Base-by-base conservation (phyloP, 192 early-diverging fungal species). In the Gamsiella multidivaricata region DNA sequence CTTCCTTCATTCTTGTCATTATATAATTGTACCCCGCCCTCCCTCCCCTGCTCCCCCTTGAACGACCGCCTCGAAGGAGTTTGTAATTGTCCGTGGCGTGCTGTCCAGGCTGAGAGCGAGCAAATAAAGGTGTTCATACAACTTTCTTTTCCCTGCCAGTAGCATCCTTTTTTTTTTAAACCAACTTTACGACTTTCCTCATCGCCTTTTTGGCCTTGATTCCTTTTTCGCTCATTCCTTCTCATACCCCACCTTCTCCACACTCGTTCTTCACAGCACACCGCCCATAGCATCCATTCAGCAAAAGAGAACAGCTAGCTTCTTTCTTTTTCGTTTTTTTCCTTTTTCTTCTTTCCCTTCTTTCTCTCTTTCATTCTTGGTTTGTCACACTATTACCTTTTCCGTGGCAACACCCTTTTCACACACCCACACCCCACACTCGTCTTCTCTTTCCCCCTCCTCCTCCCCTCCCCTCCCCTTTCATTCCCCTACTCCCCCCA, bases 291-390 rank as follows among this genome's bases (percentile, higher is more conserved):
- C 55, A 37, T 23, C 55, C 55, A 57, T 42, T 57, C n/a, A 46
- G 12, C 49, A 25, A n/a, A 25, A 18, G 25, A 51, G 10, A 51
- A 54, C 52, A 32, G 10, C 32, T 12, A 33, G 29, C n/a, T 5
- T 18, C 45, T n/a, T n/a, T n/a, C n/a, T n/a, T n/a, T 63, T 51
- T 39, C 10, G 32, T 18, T 2, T 23, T 20, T 55, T 18, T 55
- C 50, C 41, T 28, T 65, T 25, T 46, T 18, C 31, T 53, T 55
- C 36, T 55, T 34, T 20, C 31, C 45, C 53, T 43, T n/a, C 26
- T 26, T 26, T 59, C 22, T 26, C 23, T 33, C 37, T 31, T 3
- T 59, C 32, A 14, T 29, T 59, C 39, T 29, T 22, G 1, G 14
- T 59, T 41, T 11, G 17, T 29, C 28, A 18, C 36, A 22, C 47